Percentiles rank a stretch among this genome's conserved stretches.
Conservation (phyloP, 805 yeast species). For the Candida insectorum region DNA sequence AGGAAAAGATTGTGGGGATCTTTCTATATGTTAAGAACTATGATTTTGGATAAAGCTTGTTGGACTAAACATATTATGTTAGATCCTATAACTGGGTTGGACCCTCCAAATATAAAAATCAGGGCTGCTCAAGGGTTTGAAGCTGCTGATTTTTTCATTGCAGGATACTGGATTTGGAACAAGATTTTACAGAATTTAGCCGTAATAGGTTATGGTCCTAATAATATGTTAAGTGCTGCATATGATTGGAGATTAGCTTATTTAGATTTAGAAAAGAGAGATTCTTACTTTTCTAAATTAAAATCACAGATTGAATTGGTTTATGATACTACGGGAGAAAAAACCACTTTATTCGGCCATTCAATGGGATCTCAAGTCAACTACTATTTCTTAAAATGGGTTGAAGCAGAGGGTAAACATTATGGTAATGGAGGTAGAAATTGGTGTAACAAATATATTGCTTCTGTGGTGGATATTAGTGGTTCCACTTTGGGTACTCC, state of each 20-base stretch:
- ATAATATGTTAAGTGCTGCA: constrained; percentile 84
- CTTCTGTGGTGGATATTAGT: constrained; percentile 78
- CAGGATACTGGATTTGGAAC: constrained; percentile 99
- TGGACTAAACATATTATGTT: constrained; percentile 91
- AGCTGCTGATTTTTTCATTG: constrained; percentile 92
- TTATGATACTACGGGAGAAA: constrained; percentile 51
- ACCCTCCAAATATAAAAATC: constrained; percentile 76
- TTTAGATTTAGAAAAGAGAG: constrained; percentile 82
- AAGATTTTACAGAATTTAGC: constrained; percentile 92
- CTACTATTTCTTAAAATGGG: constrained; percentile 93
- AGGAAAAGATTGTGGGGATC: constrained; percentile 96
- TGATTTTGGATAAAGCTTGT: constrained; percentile 87
- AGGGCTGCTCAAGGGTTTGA: constrained; percentile 96
- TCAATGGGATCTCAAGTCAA: constrained; percentile 96
- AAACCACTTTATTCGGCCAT: constrained; percentile 79
- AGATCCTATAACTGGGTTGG: constrained; percentile 88
- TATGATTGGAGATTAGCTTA: constrained; percentile 97
- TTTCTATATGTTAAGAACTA: constrained; percentile 87
- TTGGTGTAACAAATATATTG: constrained; percentile 88
- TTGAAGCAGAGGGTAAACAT: constrained; percentile 74
- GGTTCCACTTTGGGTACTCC: constrained; percentile 95
- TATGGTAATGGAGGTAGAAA: constrained; percentile 88
- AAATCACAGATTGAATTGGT: constrained; percentile 69
- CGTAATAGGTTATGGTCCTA: constrained; percentile 90
- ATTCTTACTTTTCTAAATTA: constrained; percentile 76